phyloP scores from a whole-genome alignment of 2,329 filamentous ascomycete genomes.

The Capronia coronata region DNA sequence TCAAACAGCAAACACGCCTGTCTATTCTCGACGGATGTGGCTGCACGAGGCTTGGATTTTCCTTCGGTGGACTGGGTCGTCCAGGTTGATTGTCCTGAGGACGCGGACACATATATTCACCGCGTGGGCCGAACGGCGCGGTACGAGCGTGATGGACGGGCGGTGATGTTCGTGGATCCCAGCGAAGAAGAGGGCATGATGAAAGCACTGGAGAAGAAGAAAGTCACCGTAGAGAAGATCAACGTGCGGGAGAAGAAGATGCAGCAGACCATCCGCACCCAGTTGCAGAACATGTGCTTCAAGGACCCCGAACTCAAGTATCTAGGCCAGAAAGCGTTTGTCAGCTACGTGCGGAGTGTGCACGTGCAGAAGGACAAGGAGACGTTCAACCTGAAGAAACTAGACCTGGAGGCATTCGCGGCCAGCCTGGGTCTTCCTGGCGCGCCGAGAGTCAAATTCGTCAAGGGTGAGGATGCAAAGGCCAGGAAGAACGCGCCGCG shows the following conservation, averaged over 20 bases:
- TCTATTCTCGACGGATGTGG: constrained; percentile 91
- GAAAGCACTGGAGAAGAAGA: constrained; percentile 75
- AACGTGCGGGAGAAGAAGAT: constrained; percentile 78
- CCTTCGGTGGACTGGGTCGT: constrained; percentile 97
- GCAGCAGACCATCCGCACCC: constrained; percentile 73
- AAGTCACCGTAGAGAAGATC: constrained; percentile 79
- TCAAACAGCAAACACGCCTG: constrained; percentile 74
- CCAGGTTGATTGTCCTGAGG: constrained; percentile 95
- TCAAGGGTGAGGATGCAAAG: constrained; percentile 83
- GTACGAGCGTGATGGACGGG: constrained; percentile 78
- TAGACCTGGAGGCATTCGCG: constrained; percentile 81
- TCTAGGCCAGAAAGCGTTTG: constrained; percentile 90
- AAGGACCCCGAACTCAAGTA: constrained; percentile 92
- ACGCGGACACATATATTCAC: constrained; percentile 96
- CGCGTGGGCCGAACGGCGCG: constrained; percentile 90
- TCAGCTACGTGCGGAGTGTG: constrained; percentile 78
- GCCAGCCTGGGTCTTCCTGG: constrained; percentile 81
- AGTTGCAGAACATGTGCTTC: constrained; percentile 92
- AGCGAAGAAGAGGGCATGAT: constrained; percentile 92
- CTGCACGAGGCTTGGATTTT: constrained; percentile 89
- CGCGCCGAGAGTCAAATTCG: constrained; percentile 85
- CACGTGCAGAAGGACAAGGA: constrained; percentile 88
- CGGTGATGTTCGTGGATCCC: constrained; percentile 85
- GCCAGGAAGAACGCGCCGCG: constrained; percentile 79
- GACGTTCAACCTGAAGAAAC: constrained; percentile 74